A percentile compares a stretch with the other conserved stretches of the same genome.
These are phyloP conservation scores for Byssothecium circinans DNA, from an alignment of 2,329 filamentous ascomycete species.

Conservation along the genomic window DNA sequence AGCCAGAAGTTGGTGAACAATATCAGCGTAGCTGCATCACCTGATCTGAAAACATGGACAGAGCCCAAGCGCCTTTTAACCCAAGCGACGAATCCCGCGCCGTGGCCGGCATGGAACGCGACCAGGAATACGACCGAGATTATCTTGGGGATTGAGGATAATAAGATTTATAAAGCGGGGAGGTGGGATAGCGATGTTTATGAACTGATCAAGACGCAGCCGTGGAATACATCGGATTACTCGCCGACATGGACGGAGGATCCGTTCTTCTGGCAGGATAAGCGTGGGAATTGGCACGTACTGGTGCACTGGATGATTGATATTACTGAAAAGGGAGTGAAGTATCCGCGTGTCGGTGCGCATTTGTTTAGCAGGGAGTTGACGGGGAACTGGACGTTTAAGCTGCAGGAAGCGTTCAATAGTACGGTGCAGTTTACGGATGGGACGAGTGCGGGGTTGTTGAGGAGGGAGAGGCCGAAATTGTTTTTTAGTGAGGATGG, in stretches of 20 bases:
- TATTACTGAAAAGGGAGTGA: constrained; percentile 24
- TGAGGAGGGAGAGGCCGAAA: constrained; percentile 53
- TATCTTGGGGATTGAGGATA: constrained; percentile 40
- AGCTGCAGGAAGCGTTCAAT: constrained; percentile 33
- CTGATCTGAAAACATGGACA: too few species aligned
- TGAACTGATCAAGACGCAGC: constrained; percentile 15
- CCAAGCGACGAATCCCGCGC: constrained; percentile 47
- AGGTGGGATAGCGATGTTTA: constrained; percentile 34
- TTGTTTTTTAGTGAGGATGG: constrained; percentile 50
- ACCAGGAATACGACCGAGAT: constrained; percentile 32
- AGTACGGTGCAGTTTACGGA: constrained; percentile 43
- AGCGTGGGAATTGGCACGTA: constrained; percentile 40
- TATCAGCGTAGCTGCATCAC: too few species aligned
- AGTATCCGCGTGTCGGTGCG: constrained; percentile 37
- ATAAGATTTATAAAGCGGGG: constrained; percentile 39
- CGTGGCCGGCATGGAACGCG: constrained; percentile 42
- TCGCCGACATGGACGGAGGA: constrained; percentile 31
- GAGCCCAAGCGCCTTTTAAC: constrained; percentile 14
- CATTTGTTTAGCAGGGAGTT: constrained; percentile 37
- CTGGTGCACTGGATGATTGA: constrained; percentile 41
- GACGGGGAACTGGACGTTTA: constrained; percentile 37
- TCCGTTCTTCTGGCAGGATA: constrained; percentile 42
- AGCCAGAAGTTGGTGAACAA: neutral
- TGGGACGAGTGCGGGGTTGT: constrained; percentile 44
- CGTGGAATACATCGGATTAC: constrained; percentile 26